phyloP scores from a whole-genome alignment of 1,139 yeast species.

The Sugiyamaella novakii region DNA sequence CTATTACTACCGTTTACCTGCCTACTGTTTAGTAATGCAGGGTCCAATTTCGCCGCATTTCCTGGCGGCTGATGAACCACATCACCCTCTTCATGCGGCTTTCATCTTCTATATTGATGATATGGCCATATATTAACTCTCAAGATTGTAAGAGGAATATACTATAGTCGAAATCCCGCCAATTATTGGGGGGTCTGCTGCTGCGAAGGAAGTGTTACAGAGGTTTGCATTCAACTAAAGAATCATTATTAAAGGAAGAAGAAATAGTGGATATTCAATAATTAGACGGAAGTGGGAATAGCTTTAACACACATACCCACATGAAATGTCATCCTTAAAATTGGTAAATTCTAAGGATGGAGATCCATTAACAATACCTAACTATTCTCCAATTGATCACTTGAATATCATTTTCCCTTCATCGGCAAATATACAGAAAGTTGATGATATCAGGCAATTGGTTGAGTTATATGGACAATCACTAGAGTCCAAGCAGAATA shows the following conservation, averaged over 20 bases:
- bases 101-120: background rate
- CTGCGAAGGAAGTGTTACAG: too few relatives aligned
- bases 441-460: slow-evolving; percentile 31
- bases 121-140: background rate
- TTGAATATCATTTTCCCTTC: slow-evolving; percentile 41
- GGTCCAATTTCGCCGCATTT: too few relatives aligned
- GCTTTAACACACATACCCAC: background rate
- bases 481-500: slow-evolving; percentile 43
- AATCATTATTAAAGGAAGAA: too few relatives aligned
- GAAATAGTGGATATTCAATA: too few relatives aligned
- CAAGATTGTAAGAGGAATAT: too few relatives aligned
- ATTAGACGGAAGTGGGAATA: too few relatives aligned
- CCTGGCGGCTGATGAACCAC: too few relatives aligned
- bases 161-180: too few relatives aligned
- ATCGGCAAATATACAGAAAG: slow-evolving; percentile 29
- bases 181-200: too few relatives aligned
- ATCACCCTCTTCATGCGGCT: background rate
- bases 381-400: slow-evolving; percentile 48
- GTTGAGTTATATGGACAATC: slow-evolving; percentile 52
- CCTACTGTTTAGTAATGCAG: too few relatives aligned
- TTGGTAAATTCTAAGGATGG: background rate
- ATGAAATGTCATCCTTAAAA: slow-evolving; percentile 4
- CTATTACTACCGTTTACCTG: too few relatives aligned
- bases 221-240: too few relatives aligned
- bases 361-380: slow-evolving; percentile 24